Percentiles rank a stretch among this genome's conserved stretches.
These are phyloP conservation scores for Rhizopogon rudus DNA, from an alignment of 768 basidiomycete genomes.

Conservation along the genomic window DNA sequence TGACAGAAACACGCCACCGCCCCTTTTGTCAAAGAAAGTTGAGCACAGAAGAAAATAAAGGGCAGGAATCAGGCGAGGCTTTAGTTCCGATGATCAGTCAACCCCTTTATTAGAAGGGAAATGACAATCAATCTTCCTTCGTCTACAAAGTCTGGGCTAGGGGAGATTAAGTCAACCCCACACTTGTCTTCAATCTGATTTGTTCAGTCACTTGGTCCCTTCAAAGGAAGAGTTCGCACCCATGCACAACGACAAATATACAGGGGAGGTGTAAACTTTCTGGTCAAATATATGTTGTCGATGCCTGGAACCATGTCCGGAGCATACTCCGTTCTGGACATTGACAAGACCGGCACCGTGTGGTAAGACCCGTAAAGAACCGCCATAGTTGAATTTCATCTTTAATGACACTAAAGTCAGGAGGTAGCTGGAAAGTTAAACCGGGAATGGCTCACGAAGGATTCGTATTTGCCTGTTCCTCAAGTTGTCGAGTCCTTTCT, in stretches of 20 bases:
- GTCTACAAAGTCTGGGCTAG: too few species aligned
- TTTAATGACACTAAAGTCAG: conserved; percentile 8
- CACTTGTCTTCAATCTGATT: background rate
- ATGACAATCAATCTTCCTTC: too few species aligned
- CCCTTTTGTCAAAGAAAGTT: conserved; percentile 22
- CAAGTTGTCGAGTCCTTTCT: conserved; percentile 26
- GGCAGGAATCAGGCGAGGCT: conserved; percentile 75
- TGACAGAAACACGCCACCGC: too few species aligned
- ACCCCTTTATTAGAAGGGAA: too few species aligned
- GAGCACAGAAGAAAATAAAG: conserved; percentile 46
- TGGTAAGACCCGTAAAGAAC: conserved; percentile 5
- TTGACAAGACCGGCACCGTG: conserved; percentile 1
- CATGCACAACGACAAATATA: conserved; percentile 69
- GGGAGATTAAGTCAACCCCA: background rate
- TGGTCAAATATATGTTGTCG: conserved; percentile 49
- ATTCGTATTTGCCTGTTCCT: background rate
- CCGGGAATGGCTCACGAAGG: background rate
- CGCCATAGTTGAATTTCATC: conserved; percentile 13
- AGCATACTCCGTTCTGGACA: background rate
- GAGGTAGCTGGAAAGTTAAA: background rate
- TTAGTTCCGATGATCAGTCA: conserved; percentile 86
- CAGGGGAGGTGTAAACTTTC: conserved; percentile 85
- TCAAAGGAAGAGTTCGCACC: conserved; percentile 89
- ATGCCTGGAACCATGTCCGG: background rate
- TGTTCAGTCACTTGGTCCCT: conserved; percentile 7